Percentiles rank a stretch among this genome's conserved stretches.
These are phyloP conservation scores for Cyanodermella asteris DNA, from an alignment of 2,329 filamentous ascomycete genomes.

Conservation along the genomic window DNA sequence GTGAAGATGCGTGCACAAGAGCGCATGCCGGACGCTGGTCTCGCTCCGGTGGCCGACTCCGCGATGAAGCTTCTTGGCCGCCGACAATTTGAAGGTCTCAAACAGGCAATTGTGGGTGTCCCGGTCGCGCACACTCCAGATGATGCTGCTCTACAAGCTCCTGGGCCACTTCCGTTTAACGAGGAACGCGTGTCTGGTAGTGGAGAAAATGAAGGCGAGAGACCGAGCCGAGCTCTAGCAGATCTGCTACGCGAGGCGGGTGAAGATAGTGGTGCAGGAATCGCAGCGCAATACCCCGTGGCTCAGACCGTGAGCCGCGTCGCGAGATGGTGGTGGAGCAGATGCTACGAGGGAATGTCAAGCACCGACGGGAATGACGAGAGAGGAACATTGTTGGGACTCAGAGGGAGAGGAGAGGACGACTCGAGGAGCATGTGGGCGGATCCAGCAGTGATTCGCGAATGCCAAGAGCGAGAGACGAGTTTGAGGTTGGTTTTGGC, in stretches of 20 bases:
- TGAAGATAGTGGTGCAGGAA: conserved; percentile 56
- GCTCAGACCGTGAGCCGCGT: conserved; percentile 85
- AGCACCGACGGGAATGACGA: conserved; percentile 25
- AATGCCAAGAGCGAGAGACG: conserved; percentile 71
- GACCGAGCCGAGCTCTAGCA: conserved; percentile 30
- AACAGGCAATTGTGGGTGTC: conserved; percentile 25
- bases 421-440: conserved; percentile 51
- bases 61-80: conserved; percentile 23
- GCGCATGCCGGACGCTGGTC: conserved; percentile 19
- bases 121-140: conserved; percentile 22
- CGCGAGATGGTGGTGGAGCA: conserved; percentile 88
- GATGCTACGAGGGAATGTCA: conserved; percentile 62
- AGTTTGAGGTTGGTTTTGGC: conserved; percentile 82
- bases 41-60: conserved; percentile 25
- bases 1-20: conserved; percentile 24
- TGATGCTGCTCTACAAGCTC: no score
- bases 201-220: no score
- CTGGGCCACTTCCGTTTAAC: conserved; percentile 20
- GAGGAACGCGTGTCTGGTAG: conserved; percentile 9
- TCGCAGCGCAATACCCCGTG: no score
- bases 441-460: conserved; percentile 50
- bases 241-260: conserved; percentile 53
- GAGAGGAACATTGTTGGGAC: conserved; percentile 15
- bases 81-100: conserved; percentile 26
- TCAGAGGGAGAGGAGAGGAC: conserved; percentile 15